Evolutionary conservation across 2,329 filamentous ascomycete species (phyloP), one percentile per base, ranked within the genome.

Genomic region (Nigrospora osmanthi): DNA sequence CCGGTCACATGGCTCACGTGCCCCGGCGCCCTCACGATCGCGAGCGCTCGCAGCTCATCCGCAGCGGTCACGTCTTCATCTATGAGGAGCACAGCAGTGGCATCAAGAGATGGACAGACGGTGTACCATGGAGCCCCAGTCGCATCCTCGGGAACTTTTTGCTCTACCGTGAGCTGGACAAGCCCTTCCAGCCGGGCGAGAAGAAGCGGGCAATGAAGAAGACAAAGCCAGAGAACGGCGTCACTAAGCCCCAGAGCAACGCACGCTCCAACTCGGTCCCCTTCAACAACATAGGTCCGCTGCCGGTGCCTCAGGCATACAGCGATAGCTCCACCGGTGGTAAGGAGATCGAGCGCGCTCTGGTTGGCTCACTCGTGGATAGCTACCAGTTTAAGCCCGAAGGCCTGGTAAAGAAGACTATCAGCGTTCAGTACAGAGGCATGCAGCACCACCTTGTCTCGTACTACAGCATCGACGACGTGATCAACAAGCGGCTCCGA

Each of bases 51-150:
- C 74, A 80, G 16, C 77, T 95, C 42, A 93, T 95, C 59, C 78
- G 78, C 53, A 94, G 88, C 54, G 90, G 90, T 33, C 85, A 85
- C 53, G 79, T 95, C 39, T 93, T 95, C 65, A 87, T 95, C 52
- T 96, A 95, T 63, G 89, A 95, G 58, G 89, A 95, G 62, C 84
- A 88, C 49, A 83, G 87, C 0, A 94, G 89, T 0, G 89, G 89
- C 6, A 95, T 95, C 67, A 94, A 94, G 68, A 77, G 90, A 45
- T 96, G 90, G 90, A 95, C 89, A 0, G 90, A 96, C 54, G 89
- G 90, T 13, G 80, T 91, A 11, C 83, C 85, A 7, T 96, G 90
- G 90, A 94, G 87, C 54, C 90, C 90, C 0, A 94, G 84, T 63
- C 83, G 86, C 14, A 91, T 94, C 40, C 72, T 91, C 40, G 85